phyloP scores from a whole-genome alignment of 2,329 filamentous ascomycete genomes.

The Daldinia sp. region DNA sequence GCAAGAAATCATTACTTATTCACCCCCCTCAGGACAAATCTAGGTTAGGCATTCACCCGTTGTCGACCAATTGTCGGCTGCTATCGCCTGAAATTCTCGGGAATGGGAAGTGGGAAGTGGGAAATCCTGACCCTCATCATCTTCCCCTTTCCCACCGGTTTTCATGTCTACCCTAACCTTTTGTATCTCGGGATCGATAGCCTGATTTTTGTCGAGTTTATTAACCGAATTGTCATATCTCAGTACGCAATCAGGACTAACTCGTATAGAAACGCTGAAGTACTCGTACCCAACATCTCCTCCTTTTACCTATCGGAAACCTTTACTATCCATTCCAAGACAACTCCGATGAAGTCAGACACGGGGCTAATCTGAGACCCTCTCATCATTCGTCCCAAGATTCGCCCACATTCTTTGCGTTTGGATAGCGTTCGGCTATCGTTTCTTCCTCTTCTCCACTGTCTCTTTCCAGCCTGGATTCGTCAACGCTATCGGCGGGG shows the following conservation, averaged over 20 bases:
- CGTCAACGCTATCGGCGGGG: conserved; percentile 57
- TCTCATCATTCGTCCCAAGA: conserved; percentile 28
- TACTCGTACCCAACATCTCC: conserved; percentile 38
- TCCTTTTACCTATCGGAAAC: conserved; percentile 24
- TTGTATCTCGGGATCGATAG: conserved; percentile 27
- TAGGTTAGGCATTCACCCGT: conserved; percentile 16
- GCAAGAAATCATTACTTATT: conserved; percentile 24
- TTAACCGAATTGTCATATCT: conserved; percentile 10
- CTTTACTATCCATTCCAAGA: conserved; percentile 34
- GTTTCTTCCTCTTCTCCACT: conserved; percentile 6
- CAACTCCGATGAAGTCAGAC: conserved; percentile 33
- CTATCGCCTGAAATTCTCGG: conserved; percentile 1
- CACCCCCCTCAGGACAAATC: conserved; percentile 1
- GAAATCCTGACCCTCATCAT: conserved; percentile 17
- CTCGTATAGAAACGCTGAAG: conserved; percentile 18
- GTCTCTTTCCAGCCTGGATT: conserved; percentile 56
- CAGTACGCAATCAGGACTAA: conserved; percentile 35
- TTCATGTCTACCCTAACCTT: conserved; percentile 15
- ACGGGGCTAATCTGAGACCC: conserved; percentile 37
- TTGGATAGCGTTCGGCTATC: conserved; percentile 14
- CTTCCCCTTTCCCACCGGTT: conserved; percentile 24
- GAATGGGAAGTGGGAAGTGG: too few relatives aligned
- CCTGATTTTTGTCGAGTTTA: conserved; percentile 20
- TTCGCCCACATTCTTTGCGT: conserved; percentile 23
- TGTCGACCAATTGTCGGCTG: not conserved